Conservation (phyloP, 2,329 filamentous ascomycete genomes). For the Penicillium sp. region DNA sequence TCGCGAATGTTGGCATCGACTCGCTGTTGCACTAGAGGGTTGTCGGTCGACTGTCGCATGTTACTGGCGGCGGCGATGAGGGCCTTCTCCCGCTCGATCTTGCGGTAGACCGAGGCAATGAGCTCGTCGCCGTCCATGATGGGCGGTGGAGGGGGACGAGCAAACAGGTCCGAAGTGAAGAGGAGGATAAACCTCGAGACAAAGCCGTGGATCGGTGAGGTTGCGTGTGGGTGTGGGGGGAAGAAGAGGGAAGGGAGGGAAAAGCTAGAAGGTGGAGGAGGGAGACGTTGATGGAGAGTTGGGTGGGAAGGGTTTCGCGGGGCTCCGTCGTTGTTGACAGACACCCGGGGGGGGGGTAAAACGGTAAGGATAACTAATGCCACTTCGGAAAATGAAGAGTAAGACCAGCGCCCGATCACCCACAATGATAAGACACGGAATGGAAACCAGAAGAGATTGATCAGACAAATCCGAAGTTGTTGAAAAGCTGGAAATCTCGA, state of each 20-base stretch:
- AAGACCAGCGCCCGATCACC: conserved; percentile 15
- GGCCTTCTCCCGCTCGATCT: conserved; percentile 97
- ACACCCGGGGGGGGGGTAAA: conserved; percentile 10
- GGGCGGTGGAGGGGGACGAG: conserved; percentile 32
- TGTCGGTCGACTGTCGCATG: conserved; percentile 95
- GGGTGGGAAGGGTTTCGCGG: conserved; percentile 30
- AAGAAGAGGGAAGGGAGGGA: not conserved
- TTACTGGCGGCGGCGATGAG: conserved; percentile 91
- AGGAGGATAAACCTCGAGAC: not conserved
- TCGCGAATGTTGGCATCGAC: conserved; percentile 95
- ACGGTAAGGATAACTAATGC: conserved; percentile 26
- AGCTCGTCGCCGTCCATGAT: conserved; percentile 64
- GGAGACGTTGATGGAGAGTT: not conserved
- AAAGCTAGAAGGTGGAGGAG: not conserved
- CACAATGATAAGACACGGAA: not conserved
- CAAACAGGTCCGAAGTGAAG: not conserved
- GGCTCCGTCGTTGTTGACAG: conserved; percentile 33
- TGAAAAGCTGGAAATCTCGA: not conserved
- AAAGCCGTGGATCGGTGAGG: not conserved
- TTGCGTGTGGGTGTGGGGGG: not conserved
- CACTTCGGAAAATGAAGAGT: conserved; percentile 31
- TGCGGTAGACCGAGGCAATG: conserved; percentile 82
- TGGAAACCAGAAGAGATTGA: not conserved
- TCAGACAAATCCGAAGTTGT: not conserved
- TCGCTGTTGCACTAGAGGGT: conserved; percentile 84